These are phyloP conservation scores for Prunus yedoensis DNA, from an alignment of 331 rosid genomes.

Conservation along the genomic window DNA sequence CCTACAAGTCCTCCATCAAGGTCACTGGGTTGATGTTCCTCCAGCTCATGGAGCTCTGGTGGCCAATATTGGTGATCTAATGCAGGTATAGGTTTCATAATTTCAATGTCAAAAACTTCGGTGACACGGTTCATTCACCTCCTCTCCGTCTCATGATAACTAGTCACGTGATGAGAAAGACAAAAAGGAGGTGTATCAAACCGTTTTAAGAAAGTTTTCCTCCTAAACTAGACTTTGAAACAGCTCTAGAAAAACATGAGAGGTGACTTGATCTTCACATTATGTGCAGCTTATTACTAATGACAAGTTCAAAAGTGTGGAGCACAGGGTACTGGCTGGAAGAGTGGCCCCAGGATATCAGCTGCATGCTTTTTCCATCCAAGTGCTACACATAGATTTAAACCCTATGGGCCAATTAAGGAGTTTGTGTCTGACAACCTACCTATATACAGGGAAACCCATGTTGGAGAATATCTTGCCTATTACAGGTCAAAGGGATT, in stretches of 20 bases:
- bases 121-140: neutral
- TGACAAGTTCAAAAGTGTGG: constrained; percentile 71
- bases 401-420: constrained; percentile 55
- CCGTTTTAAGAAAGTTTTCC: no score
- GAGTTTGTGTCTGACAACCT: constrained; percentile 50
- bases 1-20: constrained; percentile 68
- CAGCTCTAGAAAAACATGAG: neutral
- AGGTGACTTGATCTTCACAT: no score
- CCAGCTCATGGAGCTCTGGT: constrained; percentile 59
- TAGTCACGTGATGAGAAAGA: no score
- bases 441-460: constrained; percentile 56
- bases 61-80: constrained; percentile 70
- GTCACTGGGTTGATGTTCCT: constrained; percentile 64
- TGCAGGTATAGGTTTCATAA: constrained; percentile 49
- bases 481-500: constrained; percentile 60
- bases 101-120: neutral
- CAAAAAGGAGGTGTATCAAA: no score
- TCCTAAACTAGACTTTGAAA: no score
- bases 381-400: constrained; percentile 27
- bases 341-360: constrained; percentile 56
- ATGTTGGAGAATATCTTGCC: constrained; percentile 51
- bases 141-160: neutral
- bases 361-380: constrained; percentile 78
- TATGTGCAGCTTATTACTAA: constrained; percentile 67
- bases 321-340: constrained; percentile 68